These are phyloP conservation scores for Penicillium digitatum DNA, from an alignment of 2,329 filamentous ascomycete genomes.

Conservation along the genomic window DNA sequence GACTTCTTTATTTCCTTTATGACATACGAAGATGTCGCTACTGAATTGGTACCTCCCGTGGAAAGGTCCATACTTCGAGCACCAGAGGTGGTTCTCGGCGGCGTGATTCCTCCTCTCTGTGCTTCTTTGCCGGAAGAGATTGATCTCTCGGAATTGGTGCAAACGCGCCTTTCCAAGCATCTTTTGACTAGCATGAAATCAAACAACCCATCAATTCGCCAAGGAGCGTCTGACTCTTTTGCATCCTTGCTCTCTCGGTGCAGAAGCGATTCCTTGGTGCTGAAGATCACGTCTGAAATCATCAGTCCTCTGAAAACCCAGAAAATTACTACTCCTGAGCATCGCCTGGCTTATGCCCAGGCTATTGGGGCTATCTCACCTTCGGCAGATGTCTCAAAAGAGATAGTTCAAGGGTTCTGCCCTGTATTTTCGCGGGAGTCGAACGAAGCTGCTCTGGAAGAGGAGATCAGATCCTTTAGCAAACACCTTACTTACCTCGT, in stretches of 20 bases:
- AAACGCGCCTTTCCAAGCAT: conserved; percentile 73
- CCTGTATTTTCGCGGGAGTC: conserved; percentile 75
- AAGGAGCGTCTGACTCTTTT: conserved; percentile 72
- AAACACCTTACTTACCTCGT: conserved; percentile 63
- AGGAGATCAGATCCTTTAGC: conserved; percentile 69
- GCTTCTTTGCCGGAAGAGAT: conserved; percentile 63
- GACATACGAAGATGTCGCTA: conserved; percentile 67
- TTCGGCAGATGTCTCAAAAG: conserved; percentile 60
- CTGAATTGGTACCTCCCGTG: conserved; percentile 71
- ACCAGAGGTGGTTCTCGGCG: conserved; percentile 81
- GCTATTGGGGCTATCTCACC: conserved; percentile 66
- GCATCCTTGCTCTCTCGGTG: conserved; percentile 62
- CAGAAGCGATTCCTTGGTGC: conserved; percentile 55
- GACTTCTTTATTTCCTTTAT: conserved; percentile 82
- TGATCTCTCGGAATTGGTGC: conserved; percentile 73
- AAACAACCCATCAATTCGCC: conserved; percentile 72
- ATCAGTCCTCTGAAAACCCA: conserved; percentile 73
- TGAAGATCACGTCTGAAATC: conserved; percentile 72
- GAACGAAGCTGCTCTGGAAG: conserved; percentile 75
- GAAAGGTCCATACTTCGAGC: conserved; percentile 87
- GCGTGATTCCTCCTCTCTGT: conserved; percentile 71
- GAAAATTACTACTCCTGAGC: conserved; percentile 80
- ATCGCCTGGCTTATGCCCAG: conserved; percentile 76
- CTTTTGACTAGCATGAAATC: conserved; percentile 89
- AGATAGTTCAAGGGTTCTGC: conserved; percentile 64